Evolutionary conservation across 202 grass and related monocot species (phyloP).

Genomic region (Cymbopogon flexuosus): DNA sequence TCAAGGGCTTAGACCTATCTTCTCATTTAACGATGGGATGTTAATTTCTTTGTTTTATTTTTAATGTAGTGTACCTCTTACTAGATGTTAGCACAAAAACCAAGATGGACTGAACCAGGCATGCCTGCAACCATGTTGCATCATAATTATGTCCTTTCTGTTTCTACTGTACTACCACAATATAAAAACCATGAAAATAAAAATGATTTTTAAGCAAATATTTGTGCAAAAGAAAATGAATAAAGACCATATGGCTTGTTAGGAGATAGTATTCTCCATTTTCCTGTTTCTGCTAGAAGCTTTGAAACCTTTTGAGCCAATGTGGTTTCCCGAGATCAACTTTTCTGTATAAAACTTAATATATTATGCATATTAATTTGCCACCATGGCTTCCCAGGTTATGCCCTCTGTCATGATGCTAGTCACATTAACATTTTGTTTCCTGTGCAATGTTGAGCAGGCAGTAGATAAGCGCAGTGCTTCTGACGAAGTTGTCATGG

Average conservation of each 20-base stretch:
- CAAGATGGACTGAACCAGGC: background rate
- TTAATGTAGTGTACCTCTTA: background rate
- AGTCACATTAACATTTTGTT: background rate
- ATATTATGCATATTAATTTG: constrained; percentile 9
- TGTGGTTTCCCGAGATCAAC: background rate
- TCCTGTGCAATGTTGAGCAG: constrained; percentile 37
- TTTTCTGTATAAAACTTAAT: background rate
- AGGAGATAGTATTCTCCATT: background rate
- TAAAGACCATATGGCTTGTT: background rate
- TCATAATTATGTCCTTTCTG: background rate
- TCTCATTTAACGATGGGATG: background rate
- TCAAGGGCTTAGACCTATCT: background rate
- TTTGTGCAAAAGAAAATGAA: constrained; percentile 5
- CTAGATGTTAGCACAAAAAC: background rate
- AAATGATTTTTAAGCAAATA: background rate
- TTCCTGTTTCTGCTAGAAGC: background rate
- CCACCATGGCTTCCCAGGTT: background rate
- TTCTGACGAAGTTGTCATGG: constrained; percentile 45
- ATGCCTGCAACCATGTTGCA: background rate
- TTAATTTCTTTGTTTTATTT: background rate
- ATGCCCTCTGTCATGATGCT: background rate
- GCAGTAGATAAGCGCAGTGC: constrained; percentile 11
- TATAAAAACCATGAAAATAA: background rate
- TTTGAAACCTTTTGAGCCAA: constrained; percentile 11
- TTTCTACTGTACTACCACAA: background rate